Base-by-base conservation (phyloP, 176 grass and related monocot species). In the Carex kokanica region DNA sequence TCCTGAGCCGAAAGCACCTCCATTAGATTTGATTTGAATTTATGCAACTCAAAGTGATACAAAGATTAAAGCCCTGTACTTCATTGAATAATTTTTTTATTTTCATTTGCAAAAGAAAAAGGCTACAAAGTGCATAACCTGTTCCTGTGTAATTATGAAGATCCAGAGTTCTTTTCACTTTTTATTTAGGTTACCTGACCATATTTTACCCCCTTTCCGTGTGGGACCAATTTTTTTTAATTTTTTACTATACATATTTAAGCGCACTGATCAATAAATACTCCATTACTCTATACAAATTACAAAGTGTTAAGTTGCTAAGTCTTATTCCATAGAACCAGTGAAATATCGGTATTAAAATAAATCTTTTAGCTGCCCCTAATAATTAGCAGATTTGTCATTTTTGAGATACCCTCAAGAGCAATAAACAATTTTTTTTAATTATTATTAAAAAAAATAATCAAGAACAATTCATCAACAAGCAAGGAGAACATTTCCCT, bases 81-180 rank as follows among this genome's bases (percentile, higher is more conserved):
- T 78, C 45, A 32, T 53, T 78, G 2, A 71, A 43, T 70, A 61
- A 61, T 70, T 8, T 43, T 43, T 38, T 57, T 36, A 15, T 60
- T 15, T 49, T 27, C 70, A 27, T 78, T 60, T 14, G 34, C 77
- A 60, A 79, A 18, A 79, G 53, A 15, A 62, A 55, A 74, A 81
- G 16, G 78, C 34, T 45, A 45, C 55, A 64, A 64, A 81, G 78
- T 81, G 32, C 36, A 14, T 27, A 15, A 62, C 23, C 55, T 41
- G 55, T 81, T 60, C 5, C 38, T 9, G 56, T 81, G 78, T 23
- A 62, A 81, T 81, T 47, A 64, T 81, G 78, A 81, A 61, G 78
- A 81, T 54, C 32, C 38, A 62, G 56, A 64, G 78, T 81, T 81
- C 34, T 45, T 81, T 47, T 60, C 41, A 43, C 60, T 81, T 74